Evolutionary conservation across 2,329 filamentous ascomycete species (phyloP).

Genomic region (Penicillium sp.): DNA sequence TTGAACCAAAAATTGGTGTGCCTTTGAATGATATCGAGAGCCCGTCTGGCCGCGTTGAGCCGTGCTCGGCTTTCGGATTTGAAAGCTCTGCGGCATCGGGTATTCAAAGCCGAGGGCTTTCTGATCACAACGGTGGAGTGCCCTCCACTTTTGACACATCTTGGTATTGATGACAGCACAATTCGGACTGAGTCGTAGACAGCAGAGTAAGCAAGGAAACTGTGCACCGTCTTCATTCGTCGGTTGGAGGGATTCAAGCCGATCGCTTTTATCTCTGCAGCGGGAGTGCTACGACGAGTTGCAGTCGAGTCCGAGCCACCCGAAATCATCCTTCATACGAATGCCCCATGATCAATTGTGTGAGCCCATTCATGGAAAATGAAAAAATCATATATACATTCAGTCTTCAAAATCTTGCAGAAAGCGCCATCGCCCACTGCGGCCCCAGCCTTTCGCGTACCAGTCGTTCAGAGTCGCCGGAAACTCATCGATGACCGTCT

Average conservation of each 20-base stretch:
- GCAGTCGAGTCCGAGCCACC: not conserved
- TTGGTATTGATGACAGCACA: not conserved
- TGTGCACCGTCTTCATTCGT: not conserved
- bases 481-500: conserved; percentile 23
- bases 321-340: not conserved
- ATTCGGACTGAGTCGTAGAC: not conserved
- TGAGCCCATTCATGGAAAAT: not conserved
- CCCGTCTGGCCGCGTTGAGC: conserved; percentile 1
- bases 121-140: not conserved
- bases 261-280: no score
- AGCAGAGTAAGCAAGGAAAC: not conserved
- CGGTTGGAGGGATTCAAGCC: no score
- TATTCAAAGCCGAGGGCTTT: conserved; percentile 1
- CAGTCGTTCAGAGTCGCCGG: conserved; percentile 25
- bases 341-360: no score
- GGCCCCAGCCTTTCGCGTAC: conserved; percentile 22
- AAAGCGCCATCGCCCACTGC: conserved; percentile 21
- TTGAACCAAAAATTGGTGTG: not conserved
- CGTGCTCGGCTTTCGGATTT: conserved; percentile 1
- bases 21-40: not conserved
- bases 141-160: conserved; percentile 3
- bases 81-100: not conserved
- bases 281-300: no score
- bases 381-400: no score
- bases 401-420: conserved; percentile 5